These are phyloP conservation scores for Plenodomus lindquistii DNA, from an alignment of 2,329 filamentous ascomycete species.

Conservation along the genomic window DNA sequence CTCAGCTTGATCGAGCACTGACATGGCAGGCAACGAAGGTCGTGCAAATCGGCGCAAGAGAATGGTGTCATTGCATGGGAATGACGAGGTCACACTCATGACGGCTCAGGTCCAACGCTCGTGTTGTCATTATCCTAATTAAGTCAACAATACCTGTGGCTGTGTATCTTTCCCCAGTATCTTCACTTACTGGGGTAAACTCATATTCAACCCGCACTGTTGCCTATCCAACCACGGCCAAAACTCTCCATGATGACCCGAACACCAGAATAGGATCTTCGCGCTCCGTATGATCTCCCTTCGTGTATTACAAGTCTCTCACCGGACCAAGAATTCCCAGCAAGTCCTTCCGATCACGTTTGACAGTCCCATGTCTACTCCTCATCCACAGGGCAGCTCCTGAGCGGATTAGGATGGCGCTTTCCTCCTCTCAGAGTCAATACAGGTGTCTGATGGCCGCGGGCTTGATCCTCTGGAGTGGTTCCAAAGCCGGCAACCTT, in stretches of 20 bases:
- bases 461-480: slow-evolving; percentile 15
- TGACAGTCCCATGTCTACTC: background rate
- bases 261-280: background rate
- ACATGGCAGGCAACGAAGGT: too few relatives aligned
- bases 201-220: background rate
- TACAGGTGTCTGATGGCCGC: slow-evolving; percentile 19
- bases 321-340: background rate
- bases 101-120: background rate
- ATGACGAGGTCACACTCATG: too few relatives aligned
- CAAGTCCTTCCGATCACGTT: background rate
- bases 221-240: background rate
- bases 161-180: background rate
- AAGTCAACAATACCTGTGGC: background rate
- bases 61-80: too few relatives aligned
- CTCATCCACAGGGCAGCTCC: slow-evolving; percentile 10
- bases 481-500: slow-evolving; percentile 6
- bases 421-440: slow-evolving; percentile 13
- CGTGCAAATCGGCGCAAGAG: too few relatives aligned
- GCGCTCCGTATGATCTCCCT: background rate
- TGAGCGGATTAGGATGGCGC: slow-evolving; percentile 28
- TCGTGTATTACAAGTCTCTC: background rate
- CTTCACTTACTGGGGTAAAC: background rate
- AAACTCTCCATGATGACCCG: background rate
- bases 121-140: background rate
- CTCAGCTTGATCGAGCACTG: too few relatives aligned